Conservation (phyloP, 1,139 yeast genomes). For the Pneumocystis canis region DNA sequence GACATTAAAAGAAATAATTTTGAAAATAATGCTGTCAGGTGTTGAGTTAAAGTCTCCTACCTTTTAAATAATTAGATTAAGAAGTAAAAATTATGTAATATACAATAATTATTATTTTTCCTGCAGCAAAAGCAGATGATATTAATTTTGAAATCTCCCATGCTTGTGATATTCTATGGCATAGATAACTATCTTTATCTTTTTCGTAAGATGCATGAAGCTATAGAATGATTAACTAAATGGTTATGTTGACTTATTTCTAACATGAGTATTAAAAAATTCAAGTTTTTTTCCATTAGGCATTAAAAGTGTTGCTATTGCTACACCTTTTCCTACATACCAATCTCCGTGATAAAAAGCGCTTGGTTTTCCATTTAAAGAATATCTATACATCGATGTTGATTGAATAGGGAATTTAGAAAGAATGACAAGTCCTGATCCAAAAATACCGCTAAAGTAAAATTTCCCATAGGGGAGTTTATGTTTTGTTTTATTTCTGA, state of each 20-base stretch:
- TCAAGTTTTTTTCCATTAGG: conserved; percentile 46
- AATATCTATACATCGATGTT: conserved; percentile 67
- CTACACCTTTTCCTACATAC: conserved; percentile 87
- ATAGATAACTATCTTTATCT: conserved; percentile 80
- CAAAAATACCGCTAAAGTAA: conserved; percentile 65
- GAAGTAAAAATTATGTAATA: not conserved
- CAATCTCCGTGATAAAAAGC: conserved; percentile 94
- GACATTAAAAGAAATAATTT: conserved; percentile 68
- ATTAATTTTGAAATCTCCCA: conserved; percentile 79
- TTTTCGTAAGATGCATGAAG: conserved; percentile 93
- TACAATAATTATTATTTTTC: conserved; percentile 60
- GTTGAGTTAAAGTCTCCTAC: conserved; percentile 87
- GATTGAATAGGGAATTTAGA: conserved; percentile 72
- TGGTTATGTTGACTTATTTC: not conserved
- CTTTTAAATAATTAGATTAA: not conserved
- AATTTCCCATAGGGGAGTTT: conserved; percentile 51
- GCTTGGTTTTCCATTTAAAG: conserved; percentile 84
- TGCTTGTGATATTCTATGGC: conserved; percentile 89
- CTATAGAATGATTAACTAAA: not conserved
- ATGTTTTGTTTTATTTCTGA: conserved; percentile 33
- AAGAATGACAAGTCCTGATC: conserved; percentile 82
- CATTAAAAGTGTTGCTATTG: conserved; percentile 55
- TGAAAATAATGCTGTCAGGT: conserved; percentile 65
- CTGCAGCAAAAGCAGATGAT: conserved; percentile 48
- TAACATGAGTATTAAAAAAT: conserved; percentile 58